A percentile compares a stretch with the other conserved stretches of the same genome.
These are phyloP conservation scores for Starmerella etchellsii DNA, from an alignment of 805 yeast species.

Conservation along the genomic window DNA sequence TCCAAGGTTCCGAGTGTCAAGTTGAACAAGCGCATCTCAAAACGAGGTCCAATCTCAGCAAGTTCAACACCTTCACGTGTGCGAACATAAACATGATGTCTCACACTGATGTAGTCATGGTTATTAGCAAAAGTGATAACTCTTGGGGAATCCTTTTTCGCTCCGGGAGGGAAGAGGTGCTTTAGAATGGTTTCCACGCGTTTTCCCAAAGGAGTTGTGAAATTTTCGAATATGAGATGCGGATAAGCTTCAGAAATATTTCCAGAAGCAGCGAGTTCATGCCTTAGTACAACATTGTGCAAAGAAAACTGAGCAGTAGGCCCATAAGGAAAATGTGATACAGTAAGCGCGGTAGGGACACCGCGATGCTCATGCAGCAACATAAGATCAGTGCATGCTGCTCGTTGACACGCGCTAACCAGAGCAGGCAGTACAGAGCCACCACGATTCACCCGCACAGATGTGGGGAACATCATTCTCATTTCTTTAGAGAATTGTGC, in stretches of 20 bases:
- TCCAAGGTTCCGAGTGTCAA: conserved; percentile 81
- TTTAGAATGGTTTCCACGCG: conserved; percentile 70
- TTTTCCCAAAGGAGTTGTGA: conserved; percentile 65
- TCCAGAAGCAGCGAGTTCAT: conserved; percentile 76
- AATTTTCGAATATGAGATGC: conserved; percentile 84
- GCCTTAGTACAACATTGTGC: conserved; percentile 89
- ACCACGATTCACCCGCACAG: conserved; percentile 86
- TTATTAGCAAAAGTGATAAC: conserved; percentile 86
- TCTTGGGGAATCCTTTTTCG: conserved; percentile 73
- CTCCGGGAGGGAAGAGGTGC: conserved; percentile 95
- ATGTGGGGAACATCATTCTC: conserved; percentile 76
- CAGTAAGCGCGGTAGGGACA: conserved; percentile 85
- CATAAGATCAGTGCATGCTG: conserved; percentile 72
- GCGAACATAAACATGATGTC: conserved; percentile 89
- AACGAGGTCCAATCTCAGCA: conserved; percentile 97
- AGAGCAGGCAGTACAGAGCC: conserved; percentile 73
- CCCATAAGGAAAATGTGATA: conserved; percentile 95
- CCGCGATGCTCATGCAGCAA: conserved; percentile 95
- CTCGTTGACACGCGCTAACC: conserved; percentile 68
- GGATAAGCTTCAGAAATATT: conserved; percentile 88
- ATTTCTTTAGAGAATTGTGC: conserved; percentile 90
- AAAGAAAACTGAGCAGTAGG: conserved; percentile 90
- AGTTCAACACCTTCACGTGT: conserved; percentile 81
- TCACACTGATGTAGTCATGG: conserved; percentile 83
- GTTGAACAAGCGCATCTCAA: conserved; percentile 90